These are phyloP conservation scores for Hapsidospora chrysogenum DNA, from an alignment of 495 filamentous ascomycete species.

Conservation along the genomic window DNA sequence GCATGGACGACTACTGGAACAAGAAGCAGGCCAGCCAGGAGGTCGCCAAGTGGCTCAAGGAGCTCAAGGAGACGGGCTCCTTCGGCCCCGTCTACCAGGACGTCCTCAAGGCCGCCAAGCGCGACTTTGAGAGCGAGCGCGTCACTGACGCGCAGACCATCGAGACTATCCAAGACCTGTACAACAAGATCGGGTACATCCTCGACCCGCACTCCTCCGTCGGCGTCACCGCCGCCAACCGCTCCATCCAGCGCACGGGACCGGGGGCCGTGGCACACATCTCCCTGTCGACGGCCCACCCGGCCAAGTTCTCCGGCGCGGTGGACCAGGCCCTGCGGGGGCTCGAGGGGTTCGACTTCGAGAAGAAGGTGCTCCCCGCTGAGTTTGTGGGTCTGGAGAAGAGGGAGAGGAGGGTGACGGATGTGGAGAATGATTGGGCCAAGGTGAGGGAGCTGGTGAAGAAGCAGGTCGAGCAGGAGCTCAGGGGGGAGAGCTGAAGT, in stretches of 20 bases:
- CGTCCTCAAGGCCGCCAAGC: slow-evolving; percentile 45
- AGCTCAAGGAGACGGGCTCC: slow-evolving; percentile 64
- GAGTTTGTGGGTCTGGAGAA: slow-evolving; percentile 61
- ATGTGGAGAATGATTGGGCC: slow-evolving; percentile 31
- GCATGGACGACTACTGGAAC: slow-evolving; percentile 41
- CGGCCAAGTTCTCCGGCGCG: slow-evolving; percentile 75
- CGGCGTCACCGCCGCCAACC: slow-evolving; percentile 53
- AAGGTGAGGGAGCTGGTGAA: slow-evolving; percentile 37
- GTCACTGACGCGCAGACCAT: slow-evolving; percentile 67
- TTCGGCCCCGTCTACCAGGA: slow-evolving; percentile 53
- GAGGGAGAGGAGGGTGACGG: slow-evolving; percentile 42
- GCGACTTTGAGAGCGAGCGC: slow-evolving; percentile 65
- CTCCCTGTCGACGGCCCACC: slow-evolving; percentile 79
- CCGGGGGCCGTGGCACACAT: slow-evolving; percentile 38
- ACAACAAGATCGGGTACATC: slow-evolving; percentile 50
- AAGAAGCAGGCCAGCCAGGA: slow-evolving; percentile 45
- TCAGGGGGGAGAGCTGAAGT: slow-evolving; percentile 29
- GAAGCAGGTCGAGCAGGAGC: slow-evolving; percentile 35
- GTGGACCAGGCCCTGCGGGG: slow-evolving; percentile 53
- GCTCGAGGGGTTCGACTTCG: slow-evolving; percentile 51
- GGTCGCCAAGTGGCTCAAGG: slow-evolving; percentile 52
- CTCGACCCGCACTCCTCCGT: slow-evolving; percentile 88
- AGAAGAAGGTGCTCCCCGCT: slow-evolving; percentile 51
- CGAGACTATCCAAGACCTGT: slow-evolving; percentile 50
- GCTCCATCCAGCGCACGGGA: slow-evolving; percentile 39